These are phyloP conservation scores for Penicillium silybi DNA, from an alignment of 495 filamentous ascomycete species.

Conservation along the genomic window DNA sequence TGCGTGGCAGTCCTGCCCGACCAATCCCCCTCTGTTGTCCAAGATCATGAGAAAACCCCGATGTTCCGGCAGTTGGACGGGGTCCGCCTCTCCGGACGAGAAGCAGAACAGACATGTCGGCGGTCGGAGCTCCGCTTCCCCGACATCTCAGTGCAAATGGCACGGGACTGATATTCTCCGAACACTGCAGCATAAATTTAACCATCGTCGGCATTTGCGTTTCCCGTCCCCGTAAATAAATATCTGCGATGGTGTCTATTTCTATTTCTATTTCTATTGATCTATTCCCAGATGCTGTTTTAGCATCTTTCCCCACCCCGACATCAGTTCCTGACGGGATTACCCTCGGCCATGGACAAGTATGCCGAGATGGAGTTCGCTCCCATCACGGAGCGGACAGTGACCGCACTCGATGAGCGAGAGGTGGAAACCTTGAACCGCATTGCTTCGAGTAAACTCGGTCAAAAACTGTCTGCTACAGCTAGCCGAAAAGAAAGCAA, in stretches of 20 bases:
- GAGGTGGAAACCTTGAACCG: conserved; percentile 19
- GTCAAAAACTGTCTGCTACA: conserved; percentile 18
- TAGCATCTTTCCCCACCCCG: not conserved
- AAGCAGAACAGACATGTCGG: not conserved
- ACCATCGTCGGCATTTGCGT: not conserved
- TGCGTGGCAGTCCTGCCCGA: too few species aligned
- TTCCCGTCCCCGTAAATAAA: not conserved
- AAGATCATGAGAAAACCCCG: too few species aligned
- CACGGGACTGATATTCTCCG: not conserved
- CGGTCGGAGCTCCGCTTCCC: not conserved
- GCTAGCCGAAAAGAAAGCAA: conserved; percentile 12
- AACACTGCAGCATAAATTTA: not conserved
- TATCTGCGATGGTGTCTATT: not conserved
- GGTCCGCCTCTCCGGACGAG: too few species aligned
- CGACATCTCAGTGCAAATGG: not conserved
- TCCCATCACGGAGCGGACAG: conserved; percentile 12
- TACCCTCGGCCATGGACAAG: conserved; percentile 10
- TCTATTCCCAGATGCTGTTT: not conserved
- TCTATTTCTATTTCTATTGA: not conserved
- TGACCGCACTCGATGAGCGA: conserved; percentile 15
- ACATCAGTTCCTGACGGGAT: not conserved
- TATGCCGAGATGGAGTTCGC: conserved; percentile 16
- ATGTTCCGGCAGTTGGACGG: too few species aligned
- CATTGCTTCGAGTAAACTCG: conserved; percentile 28
- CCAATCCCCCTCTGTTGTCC: too few species aligned